Base-by-base conservation (phyloP, 805 yeast genomes). In the Saturnispora saitoi region DNA sequence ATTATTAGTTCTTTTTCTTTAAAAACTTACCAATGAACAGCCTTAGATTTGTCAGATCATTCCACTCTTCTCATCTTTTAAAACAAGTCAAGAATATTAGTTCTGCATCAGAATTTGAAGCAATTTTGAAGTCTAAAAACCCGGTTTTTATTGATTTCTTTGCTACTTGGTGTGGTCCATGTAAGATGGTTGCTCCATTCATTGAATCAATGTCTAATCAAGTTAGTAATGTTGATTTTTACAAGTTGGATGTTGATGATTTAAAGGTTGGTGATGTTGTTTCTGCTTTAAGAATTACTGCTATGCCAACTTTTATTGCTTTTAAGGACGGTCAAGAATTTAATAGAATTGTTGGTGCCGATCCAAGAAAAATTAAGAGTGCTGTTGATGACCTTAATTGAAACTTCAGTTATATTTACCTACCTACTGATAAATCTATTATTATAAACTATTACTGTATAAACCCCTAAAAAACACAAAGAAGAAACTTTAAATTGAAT, bases 121-220 rank as follows among this genome's bases (percentile, higher is more conserved):
- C 41, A 3, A 15, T 31, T 11, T 19, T 47, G n/a, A 28, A 47
- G 29, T 31, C 45, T 20, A 32, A 41, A 29, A 47, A 47, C 14
- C 49, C 49, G 12, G 36, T 40, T 26, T 67, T 81, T 2, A 75
- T 81, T 44, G 87, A 82, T 60, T 82, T 81, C 61, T 79, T 73
- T 63, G 87, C 88, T 30, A 75, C 79, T 10, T 82, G 88, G 88
- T 82, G 88, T 64, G 86, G 83, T 7, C 88, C 88, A n/a, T 82
- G 88, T 58, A 80, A 77, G 56, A 83, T 83, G n/a, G 73, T 82
- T 57, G 71, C 82, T 3, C 88, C 88, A 14, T 62, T 76, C 19
- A 61, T 80, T 41, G 73, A 68, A 41, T 62, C 63, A 34, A 61
- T 70, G 51, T 67, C 73, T 24, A 72, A 73, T 19, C 67, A 70